phyloP scores from a whole-genome alignment of 169 alveolate species.

The Plasmodium sp. region DNA sequence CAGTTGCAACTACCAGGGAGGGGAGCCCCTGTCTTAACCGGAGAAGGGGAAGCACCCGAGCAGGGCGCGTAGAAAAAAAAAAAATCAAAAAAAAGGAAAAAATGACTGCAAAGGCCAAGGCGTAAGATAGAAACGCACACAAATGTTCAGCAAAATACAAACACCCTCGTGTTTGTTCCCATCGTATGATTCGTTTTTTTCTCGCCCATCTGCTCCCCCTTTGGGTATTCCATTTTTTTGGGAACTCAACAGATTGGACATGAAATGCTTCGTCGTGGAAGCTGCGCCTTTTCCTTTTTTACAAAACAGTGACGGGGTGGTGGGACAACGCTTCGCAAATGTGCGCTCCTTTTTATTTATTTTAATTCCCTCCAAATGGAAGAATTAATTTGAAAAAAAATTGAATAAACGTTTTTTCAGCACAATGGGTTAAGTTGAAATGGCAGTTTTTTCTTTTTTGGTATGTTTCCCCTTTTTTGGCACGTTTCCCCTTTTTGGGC shows the following conservation, averaged over 20 bases:
- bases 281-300: not conserved
- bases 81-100: not conserved
- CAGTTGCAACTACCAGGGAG: not conserved
- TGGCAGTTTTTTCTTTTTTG: not conserved
- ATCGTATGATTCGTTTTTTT: not conserved
- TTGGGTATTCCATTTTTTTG: too few species aligned
- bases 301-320: not conserved
- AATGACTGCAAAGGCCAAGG: not conserved
- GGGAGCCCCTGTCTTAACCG: not conserved
- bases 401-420: not conserved
- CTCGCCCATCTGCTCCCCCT: too few species aligned
- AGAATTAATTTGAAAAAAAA: too few species aligned
- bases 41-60: not conserved
- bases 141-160: not conserved
- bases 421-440: not conserved
- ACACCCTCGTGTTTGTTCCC: not conserved
- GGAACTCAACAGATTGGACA: not conserved
- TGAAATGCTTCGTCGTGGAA: not conserved
- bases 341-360: not conserved
- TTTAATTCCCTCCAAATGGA: not conserved
- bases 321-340: not conserved
- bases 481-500: not conserved
- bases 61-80: not conserved
- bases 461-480: not conserved
- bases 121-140: not conserved